phyloP scores from a whole-genome alignment of 768 basidiomycete species.

The Mycena amicta region DNA sequence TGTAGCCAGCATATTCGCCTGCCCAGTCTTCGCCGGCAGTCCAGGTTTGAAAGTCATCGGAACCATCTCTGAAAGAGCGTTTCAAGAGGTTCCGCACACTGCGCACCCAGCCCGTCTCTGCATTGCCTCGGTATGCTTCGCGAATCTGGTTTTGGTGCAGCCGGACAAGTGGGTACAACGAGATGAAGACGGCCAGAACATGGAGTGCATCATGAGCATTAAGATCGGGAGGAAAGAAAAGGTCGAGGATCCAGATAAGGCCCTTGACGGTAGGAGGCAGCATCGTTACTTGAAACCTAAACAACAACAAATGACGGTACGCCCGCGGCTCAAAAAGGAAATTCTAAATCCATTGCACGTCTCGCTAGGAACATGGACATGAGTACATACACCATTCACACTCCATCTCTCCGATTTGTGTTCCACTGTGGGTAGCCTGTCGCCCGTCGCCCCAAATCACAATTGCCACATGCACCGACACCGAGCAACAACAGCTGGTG shows the following conservation, averaged over 20 bases:
- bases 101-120: neutral
- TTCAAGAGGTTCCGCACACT: neutral
- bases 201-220: constrained; percentile 8
- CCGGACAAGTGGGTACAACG: constrained; percentile 4
- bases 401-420: neutral
- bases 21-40: neutral
- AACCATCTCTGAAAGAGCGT: neutral
- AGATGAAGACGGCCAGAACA: constrained; percentile 4
- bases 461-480: too few species aligned
- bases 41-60: neutral
- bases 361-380: too few species aligned
- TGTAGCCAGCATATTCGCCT: neutral
- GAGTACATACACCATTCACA: too few species aligned
- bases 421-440: neutral
- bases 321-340: too few species aligned
- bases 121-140: neutral
- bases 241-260: constrained; percentile 8
- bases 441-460: too few species aligned
- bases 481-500: too few species aligned
- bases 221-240: constrained; percentile 12
- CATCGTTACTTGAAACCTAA: neutral
- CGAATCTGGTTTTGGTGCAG: constrained; percentile 4
- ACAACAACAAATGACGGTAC: too few species aligned
- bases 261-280: neutral
- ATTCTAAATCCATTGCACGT: too few species aligned